Percentiles rank a stretch among this genome's conserved stretches.
These are phyloP conservation scores for Geosmithia morbida DNA, from an alignment of 2,329 filamentous ascomycete genomes.

Conservation along the genomic window DNA sequence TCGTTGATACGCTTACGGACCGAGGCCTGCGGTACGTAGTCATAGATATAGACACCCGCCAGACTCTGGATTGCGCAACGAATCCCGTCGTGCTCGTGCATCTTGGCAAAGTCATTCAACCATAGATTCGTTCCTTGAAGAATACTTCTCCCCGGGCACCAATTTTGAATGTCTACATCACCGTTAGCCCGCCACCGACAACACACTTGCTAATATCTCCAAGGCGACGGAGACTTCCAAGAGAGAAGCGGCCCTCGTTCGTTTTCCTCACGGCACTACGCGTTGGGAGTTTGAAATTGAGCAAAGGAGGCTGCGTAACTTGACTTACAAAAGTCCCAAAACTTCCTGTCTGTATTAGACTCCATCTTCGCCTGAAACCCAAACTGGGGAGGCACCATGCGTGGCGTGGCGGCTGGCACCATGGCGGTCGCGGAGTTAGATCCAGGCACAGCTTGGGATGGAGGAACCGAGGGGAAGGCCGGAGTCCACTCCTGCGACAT, in stretches of 20 bases:
- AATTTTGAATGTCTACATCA: conserved; percentile 19
- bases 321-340: conserved; percentile 22
- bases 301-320: no score
- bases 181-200: conserved; percentile 1
- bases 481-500: neutral
- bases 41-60: conserved; percentile 24
- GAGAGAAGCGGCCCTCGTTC: no score
- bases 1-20: conserved; percentile 17
- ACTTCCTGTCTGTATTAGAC: conserved; percentile 12
- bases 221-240: no score
- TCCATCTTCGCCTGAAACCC: conserved; percentile 18
- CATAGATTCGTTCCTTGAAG: conserved; percentile 22
- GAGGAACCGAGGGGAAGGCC: neutral
- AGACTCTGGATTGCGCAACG: conserved; percentile 22
- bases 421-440: neutral
- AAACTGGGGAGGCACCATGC: conserved; percentile 10
- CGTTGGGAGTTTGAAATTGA: no score
- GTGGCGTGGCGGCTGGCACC: neutral
- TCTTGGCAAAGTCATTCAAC: conserved; percentile 22
- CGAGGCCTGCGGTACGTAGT: conserved; percentile 18
- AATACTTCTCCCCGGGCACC: conserved; percentile 24
- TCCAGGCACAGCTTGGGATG: neutral
- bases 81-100: conserved; percentile 19
- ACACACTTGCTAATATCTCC: no score
- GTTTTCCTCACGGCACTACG: no score